phyloP scores from a whole-genome alignment of 1,139 yeast species.

The Tardiomyces digboiensis region DNA sequence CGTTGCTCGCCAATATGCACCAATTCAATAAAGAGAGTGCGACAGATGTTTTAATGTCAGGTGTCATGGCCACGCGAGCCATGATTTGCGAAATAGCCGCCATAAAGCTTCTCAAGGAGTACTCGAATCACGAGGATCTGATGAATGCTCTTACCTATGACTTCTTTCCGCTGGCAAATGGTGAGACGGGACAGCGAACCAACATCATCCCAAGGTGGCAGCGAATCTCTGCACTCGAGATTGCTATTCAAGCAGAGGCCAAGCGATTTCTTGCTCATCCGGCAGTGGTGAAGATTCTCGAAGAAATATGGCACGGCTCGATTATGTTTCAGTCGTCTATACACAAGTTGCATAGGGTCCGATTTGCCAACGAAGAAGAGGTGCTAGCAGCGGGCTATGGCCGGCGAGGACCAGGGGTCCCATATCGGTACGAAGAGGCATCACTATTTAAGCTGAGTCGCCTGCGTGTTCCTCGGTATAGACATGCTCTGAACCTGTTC shows the following conservation, averaged over 20 bases:
- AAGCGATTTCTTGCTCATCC: slow-evolving; percentile 50
- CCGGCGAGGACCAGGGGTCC: slow-evolving; percentile 28
- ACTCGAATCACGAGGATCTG: slow-evolving; percentile 30
- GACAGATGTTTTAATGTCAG: slow-evolving; percentile 39
- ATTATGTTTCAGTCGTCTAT: slow-evolving; percentile 30
- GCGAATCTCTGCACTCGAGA: slow-evolving; percentile 44
- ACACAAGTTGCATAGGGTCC: slow-evolving; percentile 29
- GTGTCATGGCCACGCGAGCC: slow-evolving; percentile 43
- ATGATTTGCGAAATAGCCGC: slow-evolving; percentile 48
- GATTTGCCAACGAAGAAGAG: slow-evolving; percentile 19
- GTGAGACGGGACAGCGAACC: slow-evolving; percentile 12
- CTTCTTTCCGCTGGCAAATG: slow-evolving; percentile 31
- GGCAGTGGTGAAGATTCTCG: slow-evolving; percentile 39
- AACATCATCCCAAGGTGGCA: slow-evolving; percentile 33
- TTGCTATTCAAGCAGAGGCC: slow-evolving; percentile 45
- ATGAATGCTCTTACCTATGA: slow-evolving; percentile 35
- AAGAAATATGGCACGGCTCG: slow-evolving; percentile 47
- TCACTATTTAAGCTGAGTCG: slow-evolving; percentile 29
- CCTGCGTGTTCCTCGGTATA: slow-evolving; percentile 29
- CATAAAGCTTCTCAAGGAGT: slow-evolving; percentile 42
- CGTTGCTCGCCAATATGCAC: slow-evolving; percentile 27
- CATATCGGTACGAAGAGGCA: slow-evolving; percentile 28
- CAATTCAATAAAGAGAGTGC: slow-evolving; percentile 41
- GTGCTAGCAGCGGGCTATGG: slow-evolving; percentile 19
- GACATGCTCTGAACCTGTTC: slow-evolving; percentile 30